Evolutionary conservation across 306 rosid genomes (phyloP), one percentile per base, ranked within the genome.

Genomic region (Vigna angularis): DNA sequence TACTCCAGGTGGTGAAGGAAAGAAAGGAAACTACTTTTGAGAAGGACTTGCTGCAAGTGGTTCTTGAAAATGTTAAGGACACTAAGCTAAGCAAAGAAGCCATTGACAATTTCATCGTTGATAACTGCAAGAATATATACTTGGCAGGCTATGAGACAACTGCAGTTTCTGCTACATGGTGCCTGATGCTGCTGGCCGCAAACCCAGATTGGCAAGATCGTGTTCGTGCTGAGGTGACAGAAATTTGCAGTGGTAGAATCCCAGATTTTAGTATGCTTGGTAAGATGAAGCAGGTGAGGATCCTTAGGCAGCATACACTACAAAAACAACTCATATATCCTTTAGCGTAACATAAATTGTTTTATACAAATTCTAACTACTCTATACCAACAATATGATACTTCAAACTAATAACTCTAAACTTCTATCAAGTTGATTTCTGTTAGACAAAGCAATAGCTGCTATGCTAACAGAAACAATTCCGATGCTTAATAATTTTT

Each of bases 151-250:
- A 34, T 64, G 80, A 64, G 53, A 50, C 80, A 16, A 75, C 87
- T 18, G 89, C 87, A 18, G 81, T 88, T 65, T 15, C 83, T n/a
- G 79, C 86, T 13, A 53, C 78, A 30, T 88, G 87, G 89, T 78
- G 80, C 55, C 82, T 88, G 67, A 81, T 88, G 84, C 61, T 88
- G 55, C 38, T 85, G 53, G 91, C 91, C 36, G 74, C 77, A 61
- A 83, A 85, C 62, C 91, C 75, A 65, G 77, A 66, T 9, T 88
- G 91, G 89, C 91, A 83, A 40, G 72, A 75, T 15, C 84, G 87
- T 12, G 86, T 75, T 53, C 86, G 86, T 1, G 73, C 77, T 6
- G 80, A 85, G 86, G 83, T 68, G 15, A 24, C 45, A 11, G 62
- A 83, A 30, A 69, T 81, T 55, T 85, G 86, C 71, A 49, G 30